Percentiles rank a stretch among this genome's conserved stretches.
Conservation (phyloP, 2,329 filamentous ascomycete genomes). For the Penicillium palitans region DNA sequence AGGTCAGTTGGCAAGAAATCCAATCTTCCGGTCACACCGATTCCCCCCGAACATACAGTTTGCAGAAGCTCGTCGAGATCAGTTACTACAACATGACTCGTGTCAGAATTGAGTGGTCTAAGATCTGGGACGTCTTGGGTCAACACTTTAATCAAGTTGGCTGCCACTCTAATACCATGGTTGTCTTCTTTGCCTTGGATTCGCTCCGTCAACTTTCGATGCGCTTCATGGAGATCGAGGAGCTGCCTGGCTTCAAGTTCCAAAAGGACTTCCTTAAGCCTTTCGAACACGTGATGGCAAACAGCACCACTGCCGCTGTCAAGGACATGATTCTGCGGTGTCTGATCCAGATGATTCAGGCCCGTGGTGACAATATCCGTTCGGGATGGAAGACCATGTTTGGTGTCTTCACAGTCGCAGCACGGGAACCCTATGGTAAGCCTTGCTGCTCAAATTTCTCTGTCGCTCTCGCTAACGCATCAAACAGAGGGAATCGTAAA, state of each 20-base stretch:
- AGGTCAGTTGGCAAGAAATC: slow-evolving; percentile 99
- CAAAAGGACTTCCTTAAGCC: slow-evolving; percentile 99
- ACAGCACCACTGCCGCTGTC: slow-evolving; percentile 85
- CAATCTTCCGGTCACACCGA: slow-evolving; percentile 95
- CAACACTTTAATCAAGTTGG: slow-evolving; percentile 98
- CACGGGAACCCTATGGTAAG: slow-evolving; percentile 77
- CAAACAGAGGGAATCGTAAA: slow-evolving; percentile 83
- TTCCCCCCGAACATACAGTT: slow-evolving; percentile 90
- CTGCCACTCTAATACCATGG: slow-evolving; percentile 91
- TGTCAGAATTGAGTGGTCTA: slow-evolving; percentile 97
- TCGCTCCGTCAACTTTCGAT: slow-evolving; percentile 93
- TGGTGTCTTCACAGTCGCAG: slow-evolving; percentile 94
- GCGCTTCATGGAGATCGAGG: slow-evolving; percentile 98
- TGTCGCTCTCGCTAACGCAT: slow-evolving; percentile 22
- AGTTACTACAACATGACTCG: slow-evolving; percentile 99
- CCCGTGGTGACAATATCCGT: slow-evolving; percentile 91
- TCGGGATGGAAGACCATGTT: slow-evolving; percentile 99
- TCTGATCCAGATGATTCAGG: slow-evolving; percentile 98
- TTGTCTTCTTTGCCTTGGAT: slow-evolving; percentile 97
- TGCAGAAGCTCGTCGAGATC: slow-evolving; percentile 98
- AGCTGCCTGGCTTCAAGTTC: slow-evolving; percentile 98
- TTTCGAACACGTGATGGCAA: slow-evolving; percentile 95
- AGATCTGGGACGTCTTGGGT: slow-evolving; percentile 95
- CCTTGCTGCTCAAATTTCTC: slow-evolving; percentile 4
- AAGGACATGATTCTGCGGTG: slow-evolving; percentile 98